These are phyloP conservation scores for Entrophospora sp. DNA, from an alignment of 192 early-diverging fungal species.

Conservation along the genomic window DNA sequence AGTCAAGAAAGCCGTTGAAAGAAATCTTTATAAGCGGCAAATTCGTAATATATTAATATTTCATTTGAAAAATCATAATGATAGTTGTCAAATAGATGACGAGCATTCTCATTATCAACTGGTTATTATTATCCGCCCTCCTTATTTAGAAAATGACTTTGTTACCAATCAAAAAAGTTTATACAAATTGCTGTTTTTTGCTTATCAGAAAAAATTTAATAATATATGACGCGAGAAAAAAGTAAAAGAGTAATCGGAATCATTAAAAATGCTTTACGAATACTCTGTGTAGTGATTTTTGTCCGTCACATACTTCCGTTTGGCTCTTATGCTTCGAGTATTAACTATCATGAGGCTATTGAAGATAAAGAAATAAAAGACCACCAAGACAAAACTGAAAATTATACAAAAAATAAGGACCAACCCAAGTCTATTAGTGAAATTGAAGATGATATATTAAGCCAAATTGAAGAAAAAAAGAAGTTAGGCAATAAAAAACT, in stretches of 20 bases:
- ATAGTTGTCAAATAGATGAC: not conserved
- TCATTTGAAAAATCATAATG: not conserved
- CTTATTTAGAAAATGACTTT: constrained; percentile 7
- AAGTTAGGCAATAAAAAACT: not conserved
- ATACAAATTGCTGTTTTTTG: not conserved
- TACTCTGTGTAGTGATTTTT: not conserved
- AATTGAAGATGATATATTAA: not conserved
- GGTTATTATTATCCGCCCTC: not conserved
- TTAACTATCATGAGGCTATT: not conserved
- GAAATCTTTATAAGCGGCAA: not conserved
- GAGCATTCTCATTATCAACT: not conserved
- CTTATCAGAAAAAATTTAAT: not conserved
- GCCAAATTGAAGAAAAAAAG: not conserved
- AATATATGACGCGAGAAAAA: not conserved
- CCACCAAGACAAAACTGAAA: not conserved
- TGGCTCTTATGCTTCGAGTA: not conserved
- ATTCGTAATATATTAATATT: not conserved
- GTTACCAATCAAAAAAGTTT: not conserved
- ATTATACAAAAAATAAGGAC: not conserved
- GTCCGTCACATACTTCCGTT: not conserved
- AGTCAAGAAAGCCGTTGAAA: not conserved
- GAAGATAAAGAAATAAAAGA: not conserved
- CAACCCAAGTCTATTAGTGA: not conserved
- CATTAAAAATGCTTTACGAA: not conserved
- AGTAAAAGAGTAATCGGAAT: not conserved